These are phyloP conservation scores for Arthrobotrys musiformis DNA, from an alignment of 2,329 filamentous ascomycete species.

Conservation along the genomic window DNA sequence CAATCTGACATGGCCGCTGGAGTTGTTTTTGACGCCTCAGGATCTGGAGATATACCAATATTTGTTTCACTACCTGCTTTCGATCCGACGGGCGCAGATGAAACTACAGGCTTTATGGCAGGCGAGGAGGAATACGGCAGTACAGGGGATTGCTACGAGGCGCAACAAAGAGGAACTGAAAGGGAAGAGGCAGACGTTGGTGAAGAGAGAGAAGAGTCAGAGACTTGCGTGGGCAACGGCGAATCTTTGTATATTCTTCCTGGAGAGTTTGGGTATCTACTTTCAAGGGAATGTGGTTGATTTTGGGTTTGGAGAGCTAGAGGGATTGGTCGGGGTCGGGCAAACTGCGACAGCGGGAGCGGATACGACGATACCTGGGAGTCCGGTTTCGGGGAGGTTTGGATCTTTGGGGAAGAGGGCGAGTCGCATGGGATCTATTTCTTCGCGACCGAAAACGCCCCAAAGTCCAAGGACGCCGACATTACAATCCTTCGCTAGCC, in stretches of 20 bases:
- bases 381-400: constrained; percentile 13
- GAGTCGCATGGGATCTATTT: not conserved
- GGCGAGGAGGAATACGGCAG: constrained; percentile 77
- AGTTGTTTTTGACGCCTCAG: constrained; percentile 81
- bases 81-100: constrained; percentile 85
- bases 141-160: constrained; percentile 71
- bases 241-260: constrained; percentile 85
- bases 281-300: constrained; percentile 89
- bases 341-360: not conserved
- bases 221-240: constrained; percentile 90
- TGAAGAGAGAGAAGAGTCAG: constrained; percentile 73
- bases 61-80: constrained; percentile 88
- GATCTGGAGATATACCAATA: constrained; percentile 83
- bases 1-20: constrained; percentile 79
- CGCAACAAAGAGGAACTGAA: constrained; percentile 71
- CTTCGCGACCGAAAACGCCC: constrained; percentile 32
- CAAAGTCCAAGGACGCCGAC: constrained; percentile 44
- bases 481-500: constrained; percentile 32
- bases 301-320: constrained; percentile 82
- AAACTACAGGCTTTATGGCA: constrained; percentile 86
- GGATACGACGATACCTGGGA: constrained; percentile 19
- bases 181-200: constrained; percentile 73
- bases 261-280: constrained; percentile 87
- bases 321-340: constrained; percentile 62
- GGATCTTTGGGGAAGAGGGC: constrained; percentile 18